These are phyloP conservation scores for Tetracentron sinense DNA, from an alignment of 164 flowering plant species.

Conservation along the genomic window DNA sequence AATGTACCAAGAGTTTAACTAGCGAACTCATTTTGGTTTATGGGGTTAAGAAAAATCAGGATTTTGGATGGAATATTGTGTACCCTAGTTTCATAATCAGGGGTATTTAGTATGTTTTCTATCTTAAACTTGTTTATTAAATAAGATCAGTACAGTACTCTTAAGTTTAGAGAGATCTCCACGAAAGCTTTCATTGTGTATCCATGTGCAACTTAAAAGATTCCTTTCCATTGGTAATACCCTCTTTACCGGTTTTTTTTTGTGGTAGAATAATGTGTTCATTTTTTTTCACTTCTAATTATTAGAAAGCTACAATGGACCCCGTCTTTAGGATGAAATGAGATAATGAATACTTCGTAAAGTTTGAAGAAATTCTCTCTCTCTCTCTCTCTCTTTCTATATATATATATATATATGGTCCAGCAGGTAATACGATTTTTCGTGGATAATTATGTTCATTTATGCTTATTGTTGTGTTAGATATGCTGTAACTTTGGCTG, in stretches of 20 bases:
- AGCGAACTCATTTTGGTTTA: too few relatives aligned
- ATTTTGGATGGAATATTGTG: too few relatives aligned
- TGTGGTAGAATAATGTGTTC: neutral
- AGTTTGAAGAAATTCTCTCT: neutral
- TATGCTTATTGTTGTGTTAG: conserved; percentile 29
- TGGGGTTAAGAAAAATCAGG: too few relatives aligned
- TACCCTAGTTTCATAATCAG: too few relatives aligned
- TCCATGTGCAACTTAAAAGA: neutral
- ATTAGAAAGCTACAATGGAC: neutral
- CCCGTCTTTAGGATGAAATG: neutral
- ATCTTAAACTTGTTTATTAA: neutral
- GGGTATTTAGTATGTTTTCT: too few relatives aligned
- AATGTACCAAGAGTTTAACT: neutral
- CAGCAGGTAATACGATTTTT: too few relatives aligned
- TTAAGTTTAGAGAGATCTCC: neutral
- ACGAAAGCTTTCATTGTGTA: neutral
- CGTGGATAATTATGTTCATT: too few relatives aligned
- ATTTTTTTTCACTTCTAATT: neutral
- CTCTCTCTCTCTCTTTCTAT: too few relatives aligned
- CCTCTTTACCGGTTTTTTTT: neutral
- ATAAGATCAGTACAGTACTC: neutral
- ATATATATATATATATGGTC: too few relatives aligned
- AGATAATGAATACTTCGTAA: neutral
- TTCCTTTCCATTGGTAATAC: neutral
- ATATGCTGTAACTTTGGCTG: too few relatives aligned